Percentiles rank a stretch among this genome's conserved stretches.
These are phyloP conservation scores for Stentor roeselii DNA, from an alignment of 73 alveolate species.

Conservation along the genomic window DNA sequence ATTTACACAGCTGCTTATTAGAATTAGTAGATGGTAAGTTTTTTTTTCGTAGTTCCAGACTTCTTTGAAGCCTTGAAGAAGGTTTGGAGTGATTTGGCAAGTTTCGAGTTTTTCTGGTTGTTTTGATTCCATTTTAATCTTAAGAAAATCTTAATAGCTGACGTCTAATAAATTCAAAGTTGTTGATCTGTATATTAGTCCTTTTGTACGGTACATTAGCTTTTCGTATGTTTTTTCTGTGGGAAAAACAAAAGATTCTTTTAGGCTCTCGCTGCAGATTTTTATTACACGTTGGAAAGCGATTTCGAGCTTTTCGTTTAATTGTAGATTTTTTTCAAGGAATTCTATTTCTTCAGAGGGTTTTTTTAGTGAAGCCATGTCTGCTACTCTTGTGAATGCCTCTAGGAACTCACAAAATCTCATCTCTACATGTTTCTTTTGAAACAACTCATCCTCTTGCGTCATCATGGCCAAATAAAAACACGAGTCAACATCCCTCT, in stretches of 20 bases:
- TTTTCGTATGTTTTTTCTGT: neutral
- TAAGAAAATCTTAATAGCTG: too few relatives aligned
- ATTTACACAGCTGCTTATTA: neutral
- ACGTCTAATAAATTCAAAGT: neutral
- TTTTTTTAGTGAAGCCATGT: neutral
- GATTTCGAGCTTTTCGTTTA: neutral
- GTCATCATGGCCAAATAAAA: neutral
- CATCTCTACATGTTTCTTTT: constrained; percentile 42
- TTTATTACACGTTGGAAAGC: neutral
- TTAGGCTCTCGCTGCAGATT: neutral
- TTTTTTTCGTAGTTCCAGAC: too few relatives aligned
- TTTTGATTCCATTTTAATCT: too few relatives aligned
- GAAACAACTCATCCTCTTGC: constrained; percentile 5
- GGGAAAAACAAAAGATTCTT: neutral
- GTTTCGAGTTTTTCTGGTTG: too few relatives aligned
- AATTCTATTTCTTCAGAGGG: neutral
- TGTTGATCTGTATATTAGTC: neutral
- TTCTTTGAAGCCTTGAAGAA: too few relatives aligned
- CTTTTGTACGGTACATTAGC: neutral
- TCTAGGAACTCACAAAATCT: constrained; percentile 54
- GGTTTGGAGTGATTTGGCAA: too few relatives aligned
- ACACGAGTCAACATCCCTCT: neutral
- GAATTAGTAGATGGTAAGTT: too few relatives aligned
- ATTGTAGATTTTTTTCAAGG: neutral
- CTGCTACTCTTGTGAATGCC: constrained; percentile 59